Conservation (phyloP, 352 stramenopile genomes). For the Plasmopara halstedii region DNA sequence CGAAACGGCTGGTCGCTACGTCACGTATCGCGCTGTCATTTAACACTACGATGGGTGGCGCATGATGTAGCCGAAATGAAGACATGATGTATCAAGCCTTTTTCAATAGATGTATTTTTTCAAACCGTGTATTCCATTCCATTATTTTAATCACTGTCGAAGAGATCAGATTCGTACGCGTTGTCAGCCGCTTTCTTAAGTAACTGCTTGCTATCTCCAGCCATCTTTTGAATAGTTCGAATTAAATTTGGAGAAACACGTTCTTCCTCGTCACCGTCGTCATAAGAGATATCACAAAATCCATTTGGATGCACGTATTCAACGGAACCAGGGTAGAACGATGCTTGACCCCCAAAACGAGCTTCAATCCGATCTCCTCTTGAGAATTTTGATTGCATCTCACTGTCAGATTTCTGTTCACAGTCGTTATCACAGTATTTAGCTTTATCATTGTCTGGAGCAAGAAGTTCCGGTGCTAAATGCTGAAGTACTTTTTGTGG, state of each 20-base stretch:
- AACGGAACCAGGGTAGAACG: constrained; percentile 48
- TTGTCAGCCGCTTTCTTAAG: background rate
- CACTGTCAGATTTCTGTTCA: constrained; percentile 18
- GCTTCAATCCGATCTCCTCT: constrained; percentile 53
- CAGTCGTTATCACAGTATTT: constrained; percentile 18
- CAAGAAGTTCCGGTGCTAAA: constrained; percentile 36
- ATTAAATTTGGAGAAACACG: constrained; percentile 43
- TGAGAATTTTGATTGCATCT: constrained; percentile 44
- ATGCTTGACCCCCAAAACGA: constrained; percentile 43
- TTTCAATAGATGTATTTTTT: background rate
- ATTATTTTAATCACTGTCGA: background rate
- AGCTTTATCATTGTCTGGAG: constrained; percentile 33
- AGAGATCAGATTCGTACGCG: background rate
- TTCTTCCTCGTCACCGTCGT: constrained; percentile 63
- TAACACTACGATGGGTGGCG: constrained; percentile 37
- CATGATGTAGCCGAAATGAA: background rate
- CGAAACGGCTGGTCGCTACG: constrained; percentile 99
- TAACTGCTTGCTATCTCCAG: background rate
- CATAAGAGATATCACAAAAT: constrained; percentile 56
- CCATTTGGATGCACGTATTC: constrained; percentile 42
- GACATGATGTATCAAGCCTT: too few species aligned
- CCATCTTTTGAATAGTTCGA: constrained; percentile 8
- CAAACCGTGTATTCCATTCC: too few species aligned
- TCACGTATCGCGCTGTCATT: constrained; percentile 99
- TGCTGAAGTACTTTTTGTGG: constrained; percentile 22